A percentile compares a stretch with the other conserved stretches of the same genome.
These are phyloP conservation scores for Phytophthora aleatoria DNA, from an alignment of 352 stramenopile species.

Conservation along the genomic window DNA sequence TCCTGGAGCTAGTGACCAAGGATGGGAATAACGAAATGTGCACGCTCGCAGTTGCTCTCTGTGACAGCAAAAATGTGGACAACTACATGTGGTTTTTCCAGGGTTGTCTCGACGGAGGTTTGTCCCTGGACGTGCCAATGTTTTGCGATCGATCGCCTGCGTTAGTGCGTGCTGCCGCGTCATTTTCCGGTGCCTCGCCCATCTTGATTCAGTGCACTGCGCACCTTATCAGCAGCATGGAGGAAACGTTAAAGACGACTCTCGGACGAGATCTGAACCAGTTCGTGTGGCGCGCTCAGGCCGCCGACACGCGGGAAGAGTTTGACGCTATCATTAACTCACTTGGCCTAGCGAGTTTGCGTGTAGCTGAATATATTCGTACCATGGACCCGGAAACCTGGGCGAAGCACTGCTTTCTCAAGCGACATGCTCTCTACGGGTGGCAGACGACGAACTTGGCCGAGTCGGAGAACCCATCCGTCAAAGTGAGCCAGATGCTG, in stretches of 20 bases:
- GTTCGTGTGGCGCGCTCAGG: slow-evolving; percentile 38
- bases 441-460: slow-evolving; percentile 42
- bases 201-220: slow-evolving; percentile 49
- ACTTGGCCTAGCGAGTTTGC: slow-evolving; percentile 24
- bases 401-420: slow-evolving; percentile 48
- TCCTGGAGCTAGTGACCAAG: slow-evolving; percentile 43
- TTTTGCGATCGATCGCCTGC: slow-evolving; percentile 40
- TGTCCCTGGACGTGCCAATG: slow-evolving; percentile 42
- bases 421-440: slow-evolving; percentile 40
- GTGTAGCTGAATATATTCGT: slow-evolving; percentile 28
- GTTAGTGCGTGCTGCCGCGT: slow-evolving; percentile 33
- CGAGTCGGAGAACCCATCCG: slow-evolving; percentile 25
- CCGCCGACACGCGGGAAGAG: slow-evolving; percentile 35
- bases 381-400: slow-evolving; percentile 35
- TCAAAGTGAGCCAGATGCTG: slow-evolving; percentile 25
- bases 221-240: slow-evolving; percentile 35
- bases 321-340: slow-evolving; percentile 33
- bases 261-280: slow-evolving; percentile 24
- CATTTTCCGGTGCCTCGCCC: slow-evolving; percentile 33
- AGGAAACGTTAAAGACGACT: slow-evolving; percentile 36
- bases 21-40: slow-evolving; percentile 50
- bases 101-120: slow-evolving; percentile 30
- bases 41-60: slow-evolving; percentile 43
- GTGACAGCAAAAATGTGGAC: slow-evolving; percentile 34
- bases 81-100: slow-evolving; percentile 55